Percentiles rank a stretch among this genome's conserved stretches.
Evolutionary conservation across 441 rosid genomes (phyloP).

Genomic region (Isatis lusitanica): DNA sequence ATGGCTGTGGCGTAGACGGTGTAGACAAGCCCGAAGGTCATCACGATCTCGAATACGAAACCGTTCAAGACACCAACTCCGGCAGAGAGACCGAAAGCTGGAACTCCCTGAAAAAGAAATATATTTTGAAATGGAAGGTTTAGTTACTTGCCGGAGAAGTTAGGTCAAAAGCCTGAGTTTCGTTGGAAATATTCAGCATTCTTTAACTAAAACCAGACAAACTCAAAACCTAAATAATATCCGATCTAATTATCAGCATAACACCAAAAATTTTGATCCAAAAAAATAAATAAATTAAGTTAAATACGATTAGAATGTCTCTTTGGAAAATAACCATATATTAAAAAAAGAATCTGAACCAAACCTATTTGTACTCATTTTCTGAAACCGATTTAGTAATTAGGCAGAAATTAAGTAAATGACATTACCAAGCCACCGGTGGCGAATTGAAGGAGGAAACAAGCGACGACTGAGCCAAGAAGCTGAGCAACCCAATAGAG

Average conservation of each 20-base stretch:
- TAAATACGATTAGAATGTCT: not conserved
- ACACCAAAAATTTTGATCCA: too few species aligned
- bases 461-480: conserved; percentile 58
- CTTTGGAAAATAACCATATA: not conserved
- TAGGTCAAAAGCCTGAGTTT: not conserved
- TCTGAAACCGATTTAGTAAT: not conserved
- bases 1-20: conserved; percentile 61
- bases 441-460: conserved; percentile 54
- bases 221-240: too few species aligned
- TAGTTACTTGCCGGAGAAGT: conserved; percentile 20
- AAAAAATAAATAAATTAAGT: not conserved
- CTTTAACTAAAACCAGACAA: too few species aligned
- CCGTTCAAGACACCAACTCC: conserved; percentile 55
- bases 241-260: too few species aligned
- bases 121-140: not conserved
- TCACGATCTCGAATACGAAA: conserved; percentile 57
- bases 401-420: conserved; percentile 1
- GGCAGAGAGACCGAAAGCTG: conserved; percentile 47
- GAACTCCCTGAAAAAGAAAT: conserved; percentile 35
- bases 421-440: conserved; percentile 53
- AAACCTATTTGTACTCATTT: not conserved
- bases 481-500: conserved; percentile 57
- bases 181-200: not conserved
- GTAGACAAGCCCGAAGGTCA: conserved; percentile 65
- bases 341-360: not conserved